These are phyloP conservation scores for Coccomyxa sp. DNA, from an alignment of 139 green algal genomes.

Conservation along the genomic window DNA sequence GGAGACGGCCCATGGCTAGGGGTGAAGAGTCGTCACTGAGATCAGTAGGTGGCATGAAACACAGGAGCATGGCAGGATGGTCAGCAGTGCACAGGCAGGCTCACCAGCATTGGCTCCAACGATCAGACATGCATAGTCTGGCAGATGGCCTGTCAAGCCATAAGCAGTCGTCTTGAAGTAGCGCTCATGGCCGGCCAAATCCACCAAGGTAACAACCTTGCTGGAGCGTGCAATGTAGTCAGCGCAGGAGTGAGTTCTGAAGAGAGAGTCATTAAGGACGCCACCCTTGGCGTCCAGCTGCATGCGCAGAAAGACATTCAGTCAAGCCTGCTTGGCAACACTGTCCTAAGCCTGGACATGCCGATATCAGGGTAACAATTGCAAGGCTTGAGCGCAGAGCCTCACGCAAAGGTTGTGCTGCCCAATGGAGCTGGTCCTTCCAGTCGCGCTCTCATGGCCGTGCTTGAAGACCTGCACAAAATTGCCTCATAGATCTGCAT, in stretches of 20 bases:
- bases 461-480: conserved; percentile 84
- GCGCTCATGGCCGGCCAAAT: conserved; percentile 85
- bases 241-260: conserved; percentile 62
- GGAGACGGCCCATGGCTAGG: too few species aligned
- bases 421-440: conserved; percentile 83
- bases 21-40: too few species aligned
- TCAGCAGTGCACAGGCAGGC: too few species aligned
- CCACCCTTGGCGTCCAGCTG: conserved; percentile 55
- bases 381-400: too few species aligned
- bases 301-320: not conserved
- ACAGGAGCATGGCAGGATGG: too few species aligned
- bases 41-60: too few species aligned
- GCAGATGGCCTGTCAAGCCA: conserved; percentile 78
- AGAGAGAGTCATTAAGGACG: conserved; percentile 79
- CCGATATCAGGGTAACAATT: too few species aligned
- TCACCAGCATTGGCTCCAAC: conserved; percentile 56
- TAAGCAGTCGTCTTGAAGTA: conserved; percentile 91
- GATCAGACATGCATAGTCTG: conserved; percentile 81
- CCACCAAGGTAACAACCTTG: conserved; percentile 85
- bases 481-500: too few species aligned
- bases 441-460: conserved; percentile 78
- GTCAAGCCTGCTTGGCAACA: not conserved
- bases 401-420: conserved; percentile 82
- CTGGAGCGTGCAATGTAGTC: conserved; percentile 69
- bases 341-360: too few species aligned